A percentile compares a stretch with the other conserved stretches of the same genome.
These are phyloP conservation scores for Candida smagusa DNA, from an alignment of 1,139 yeast species.

Conservation along the genomic window DNA sequence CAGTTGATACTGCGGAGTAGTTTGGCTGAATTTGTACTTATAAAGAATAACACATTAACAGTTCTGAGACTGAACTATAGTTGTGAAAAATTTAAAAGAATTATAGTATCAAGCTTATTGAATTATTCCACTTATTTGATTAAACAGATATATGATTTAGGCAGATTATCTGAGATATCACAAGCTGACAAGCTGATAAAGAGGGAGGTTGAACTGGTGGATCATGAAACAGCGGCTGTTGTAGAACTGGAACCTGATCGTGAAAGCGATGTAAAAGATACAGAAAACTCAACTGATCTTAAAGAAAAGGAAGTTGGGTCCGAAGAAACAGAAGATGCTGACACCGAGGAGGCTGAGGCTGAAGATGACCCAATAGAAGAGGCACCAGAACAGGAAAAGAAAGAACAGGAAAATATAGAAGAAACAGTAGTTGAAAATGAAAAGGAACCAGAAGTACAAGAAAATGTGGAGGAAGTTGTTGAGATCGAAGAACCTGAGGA, in stretches of 20 bases:
- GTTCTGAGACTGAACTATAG: slow-evolving; percentile 15
- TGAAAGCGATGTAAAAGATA: too few relatives aligned
- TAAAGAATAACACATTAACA: slow-evolving; percentile 17
- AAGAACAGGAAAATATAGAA: background rate
- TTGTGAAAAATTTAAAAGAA: slow-evolving; percentile 19
- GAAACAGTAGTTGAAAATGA: slow-evolving; percentile 1
- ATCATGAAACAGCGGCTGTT: too few relatives aligned
- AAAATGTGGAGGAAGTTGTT: background rate
- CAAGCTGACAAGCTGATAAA: too few relatives aligned
- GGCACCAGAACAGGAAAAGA: slow-evolving; percentile 1
- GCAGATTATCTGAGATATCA: slow-evolving; percentile 3
- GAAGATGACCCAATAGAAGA: background rate
- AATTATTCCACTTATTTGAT: slow-evolving; percentile 24
- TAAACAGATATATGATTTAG: slow-evolving; percentile 27
- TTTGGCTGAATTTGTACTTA: slow-evolving; percentile 19
- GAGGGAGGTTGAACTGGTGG: too few relatives aligned
- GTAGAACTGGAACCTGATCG: too few relatives aligned
- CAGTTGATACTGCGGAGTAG: slow-evolving; percentile 11
- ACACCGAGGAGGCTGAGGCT: slow-evolving; percentile 2
- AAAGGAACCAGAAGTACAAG: background rate
- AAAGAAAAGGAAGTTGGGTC: slow-evolving; percentile 2
- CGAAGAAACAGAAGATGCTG: slow-evolving; percentile 2
- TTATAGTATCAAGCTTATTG: slow-evolving; percentile 24
- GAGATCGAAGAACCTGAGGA: slow-evolving; percentile 1
- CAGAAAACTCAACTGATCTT: too few relatives aligned